These are phyloP conservation scores for Euphorbia pulcherrima DNA, from an alignment of 345 rosid species.

Conservation along the genomic window DNA sequence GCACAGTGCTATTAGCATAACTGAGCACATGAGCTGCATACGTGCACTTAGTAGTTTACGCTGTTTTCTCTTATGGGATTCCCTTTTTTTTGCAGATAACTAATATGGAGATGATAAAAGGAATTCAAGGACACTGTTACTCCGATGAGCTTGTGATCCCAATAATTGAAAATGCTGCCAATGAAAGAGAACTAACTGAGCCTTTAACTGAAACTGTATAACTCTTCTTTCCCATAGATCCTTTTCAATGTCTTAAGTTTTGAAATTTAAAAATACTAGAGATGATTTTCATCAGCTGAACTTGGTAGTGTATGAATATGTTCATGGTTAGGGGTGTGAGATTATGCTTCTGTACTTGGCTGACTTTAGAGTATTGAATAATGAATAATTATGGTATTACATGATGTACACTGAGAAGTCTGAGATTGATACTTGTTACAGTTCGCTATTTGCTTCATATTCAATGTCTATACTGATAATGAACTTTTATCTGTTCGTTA, in stretches of 20 bases:
- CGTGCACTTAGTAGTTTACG: neutral
- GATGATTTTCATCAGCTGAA: neutral
- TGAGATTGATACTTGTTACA: too few relatives aligned
- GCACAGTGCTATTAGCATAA: neutral
- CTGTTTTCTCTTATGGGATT: neutral
- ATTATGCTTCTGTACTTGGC: too few relatives aligned
- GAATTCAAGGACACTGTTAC: conserved; percentile 92
- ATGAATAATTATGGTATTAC: too few relatives aligned
- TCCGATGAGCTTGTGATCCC: conserved; percentile 91
- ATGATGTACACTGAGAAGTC: too few relatives aligned
- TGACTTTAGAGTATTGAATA: too few relatives aligned
- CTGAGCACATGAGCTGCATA: neutral
- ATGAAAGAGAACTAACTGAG: conserved; percentile 81
- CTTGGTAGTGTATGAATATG: neutral
- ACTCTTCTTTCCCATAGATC: conserved; percentile 22
- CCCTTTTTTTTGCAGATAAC: conserved; percentile 48
- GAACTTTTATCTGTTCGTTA: neutral
- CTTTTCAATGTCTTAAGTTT: neutral
- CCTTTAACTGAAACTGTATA: conserved; percentile 79
- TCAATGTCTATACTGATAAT: neutral
- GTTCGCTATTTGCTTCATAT: too few relatives aligned
- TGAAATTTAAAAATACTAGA: neutral
- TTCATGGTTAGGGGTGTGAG: neutral
- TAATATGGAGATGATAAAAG: conserved; percentile 99
- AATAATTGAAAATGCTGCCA: conserved; percentile 86